Evolutionary conservation across 495 filamentous ascomycete species (phyloP).

Genomic region (Aeminium ludgeri): DNA sequence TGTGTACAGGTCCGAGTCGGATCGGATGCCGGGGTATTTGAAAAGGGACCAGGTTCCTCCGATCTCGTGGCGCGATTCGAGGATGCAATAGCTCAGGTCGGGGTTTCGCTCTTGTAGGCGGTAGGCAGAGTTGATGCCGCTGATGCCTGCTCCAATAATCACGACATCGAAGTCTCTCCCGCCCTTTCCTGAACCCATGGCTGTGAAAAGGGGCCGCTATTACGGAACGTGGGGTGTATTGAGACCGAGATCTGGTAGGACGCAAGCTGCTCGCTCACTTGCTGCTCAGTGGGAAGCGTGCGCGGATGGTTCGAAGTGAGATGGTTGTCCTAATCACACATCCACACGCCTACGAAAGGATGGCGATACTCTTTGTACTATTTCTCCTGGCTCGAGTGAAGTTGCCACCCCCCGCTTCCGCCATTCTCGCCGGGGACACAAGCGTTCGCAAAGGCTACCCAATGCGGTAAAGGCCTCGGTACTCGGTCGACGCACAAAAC

Average conservation of each 20-base stretch:
- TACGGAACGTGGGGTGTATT: background rate
- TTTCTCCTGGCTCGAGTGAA: too few relatives aligned
- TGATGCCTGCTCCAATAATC: conserved; percentile 58
- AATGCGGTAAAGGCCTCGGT: too few relatives aligned
- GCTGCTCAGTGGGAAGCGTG: too few relatives aligned
- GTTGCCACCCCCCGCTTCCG: too few relatives aligned
- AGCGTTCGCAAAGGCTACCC: too few relatives aligned
- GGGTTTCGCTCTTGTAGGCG: conserved; percentile 46
- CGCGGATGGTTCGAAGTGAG: too few relatives aligned
- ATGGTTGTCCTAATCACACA: too few relatives aligned
- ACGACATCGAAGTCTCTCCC: conserved; percentile 38
- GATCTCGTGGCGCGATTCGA: conserved; percentile 42
- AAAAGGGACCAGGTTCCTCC: conserved; percentile 64
- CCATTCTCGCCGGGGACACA: too few relatives aligned
- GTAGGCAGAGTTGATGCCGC: conserved; percentile 60
- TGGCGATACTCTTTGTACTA: too few relatives aligned
- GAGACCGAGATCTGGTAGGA: background rate
- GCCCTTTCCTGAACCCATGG: conserved; percentile 2
- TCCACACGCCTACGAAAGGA: too few relatives aligned
- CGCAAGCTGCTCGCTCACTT: too few relatives aligned
- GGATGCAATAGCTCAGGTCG: conserved; percentile 37
- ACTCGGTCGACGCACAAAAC: too few relatives aligned
- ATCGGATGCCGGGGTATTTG: conserved; percentile 47
- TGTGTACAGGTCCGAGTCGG: conserved; percentile 49
- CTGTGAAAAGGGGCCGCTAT: background rate